Base-by-base conservation (phyloP, 352 stramenopile species). In the Poterioochromonas sp. region DNA sequence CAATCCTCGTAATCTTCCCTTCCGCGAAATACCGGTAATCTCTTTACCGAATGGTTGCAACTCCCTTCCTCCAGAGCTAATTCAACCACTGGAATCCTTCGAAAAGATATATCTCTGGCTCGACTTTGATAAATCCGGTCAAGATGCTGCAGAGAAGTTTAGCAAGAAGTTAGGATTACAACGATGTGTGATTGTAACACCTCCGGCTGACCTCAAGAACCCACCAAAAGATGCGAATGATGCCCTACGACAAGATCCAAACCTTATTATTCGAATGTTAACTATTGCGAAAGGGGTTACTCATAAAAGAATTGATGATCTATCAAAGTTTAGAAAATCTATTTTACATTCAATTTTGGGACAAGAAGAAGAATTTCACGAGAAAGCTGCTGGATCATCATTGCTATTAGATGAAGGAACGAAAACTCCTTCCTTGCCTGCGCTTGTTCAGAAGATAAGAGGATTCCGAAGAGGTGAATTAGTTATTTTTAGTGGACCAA, bases 221-320 rank as follows among this genome's bases (percentile, higher is more conserved):
- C 82, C 82, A 32, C 83, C 91, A n/a, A 99, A 99, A 83, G 96
- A 99, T 86, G 95, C 96, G 18, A 99, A 99, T 84, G 96, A 99
- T 80, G 94, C 95, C 12, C 86, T 99, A 39, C 85, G 92, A 34
- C 85, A 89, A 0, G 88, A 97, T 73, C 84, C 98, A 32, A 32
- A 64, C 11, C 29, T 64, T 32, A 64, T 64, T 35, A 32, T 64
- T 3, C 2, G 29, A 11, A 64, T 64, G 53, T 35, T 64, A 64
- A 11, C 29, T 11, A n/a, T 32, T 8, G 76, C 86, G 89, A 54
- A 86, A 89, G 78, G 89, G 96, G 76, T 81, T 15, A 65, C 35
- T 26, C 44, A 79, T 35, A 35, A 43, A 43, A 49, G 77, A 29
- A 73, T 83, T 44, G 51, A 80, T 49, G 80, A 54, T 40, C 83